Conservation (phyloP, 805 yeast species). For the Blastobotrys attinorum region DNA sequence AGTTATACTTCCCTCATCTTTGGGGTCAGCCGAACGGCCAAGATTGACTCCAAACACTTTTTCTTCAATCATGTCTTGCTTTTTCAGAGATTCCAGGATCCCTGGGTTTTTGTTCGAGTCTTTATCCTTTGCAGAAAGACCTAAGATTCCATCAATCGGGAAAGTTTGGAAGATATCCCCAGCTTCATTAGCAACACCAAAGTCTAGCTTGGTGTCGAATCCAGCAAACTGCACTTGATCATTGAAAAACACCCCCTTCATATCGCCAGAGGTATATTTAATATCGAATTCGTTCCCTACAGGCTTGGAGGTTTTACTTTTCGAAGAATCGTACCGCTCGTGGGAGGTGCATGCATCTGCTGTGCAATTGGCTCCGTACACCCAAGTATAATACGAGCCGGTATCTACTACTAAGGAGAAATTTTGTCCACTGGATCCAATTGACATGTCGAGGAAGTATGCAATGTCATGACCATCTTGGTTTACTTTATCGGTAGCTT, state of each 20-base stretch:
- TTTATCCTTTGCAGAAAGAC: conserved; percentile 44
- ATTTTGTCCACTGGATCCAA: conserved; percentile 24
- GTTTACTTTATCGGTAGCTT: conserved; percentile 15
- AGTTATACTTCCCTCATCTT: conserved; percentile 36
- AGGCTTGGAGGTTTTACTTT: conserved; percentile 11
- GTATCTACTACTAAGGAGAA: conserved; percentile 55
- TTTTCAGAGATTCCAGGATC: conserved; percentile 18
- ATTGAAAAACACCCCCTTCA: conserved; percentile 41
- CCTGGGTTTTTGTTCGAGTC: conserved; percentile 25
- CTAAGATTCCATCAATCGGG: conserved; percentile 52
- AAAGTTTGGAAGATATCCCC: conserved; percentile 47
- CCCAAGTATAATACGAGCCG: conserved; percentile 59
- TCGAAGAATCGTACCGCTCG: conserved; percentile 9
- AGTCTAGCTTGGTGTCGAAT: conserved; percentile 30
- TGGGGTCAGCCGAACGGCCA: conserved; percentile 27
- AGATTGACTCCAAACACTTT: conserved; percentile 40
- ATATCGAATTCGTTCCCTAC: conserved; percentile 35
- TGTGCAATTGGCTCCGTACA: conserved; percentile 45
- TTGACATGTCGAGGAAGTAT: conserved; percentile 19
- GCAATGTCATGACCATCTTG: conserved; percentile 24
- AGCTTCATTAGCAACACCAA: conserved; percentile 48
- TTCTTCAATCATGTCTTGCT: conserved; percentile 20
- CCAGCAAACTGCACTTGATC: conserved; percentile 34
- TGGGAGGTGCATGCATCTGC: conserved; percentile 37
- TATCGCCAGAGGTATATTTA: conserved; percentile 46